These are phyloP conservation scores for Paramecium pentaurelia DNA, from an alignment of 73 alveolate species.

Conservation along the genomic window DNA sequence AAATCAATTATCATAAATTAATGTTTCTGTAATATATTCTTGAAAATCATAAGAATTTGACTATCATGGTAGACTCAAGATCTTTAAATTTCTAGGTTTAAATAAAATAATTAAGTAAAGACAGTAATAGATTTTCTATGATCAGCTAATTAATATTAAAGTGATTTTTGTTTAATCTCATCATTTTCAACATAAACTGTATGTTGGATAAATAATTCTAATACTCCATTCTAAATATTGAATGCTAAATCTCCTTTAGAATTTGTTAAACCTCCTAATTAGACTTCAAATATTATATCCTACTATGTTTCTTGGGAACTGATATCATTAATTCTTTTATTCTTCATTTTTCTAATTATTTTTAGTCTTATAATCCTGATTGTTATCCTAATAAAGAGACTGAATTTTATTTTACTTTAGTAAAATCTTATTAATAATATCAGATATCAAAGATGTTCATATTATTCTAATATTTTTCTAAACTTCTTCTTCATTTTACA, in stretches of 20 bases:
- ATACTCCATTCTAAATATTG: neutral
- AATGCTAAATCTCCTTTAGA: constrained; percentile 25
- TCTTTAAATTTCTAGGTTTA: neutral
- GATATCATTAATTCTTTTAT: constrained; percentile 28
- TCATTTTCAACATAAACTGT: neutral
- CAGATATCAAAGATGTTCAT: neutral
- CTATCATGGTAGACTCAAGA: neutral
- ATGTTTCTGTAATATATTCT: neutral
- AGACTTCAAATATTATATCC: neutral
- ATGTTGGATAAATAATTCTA: neutral
- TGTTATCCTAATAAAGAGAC: neutral
- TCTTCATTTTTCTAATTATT: constrained; percentile 33
- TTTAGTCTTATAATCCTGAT: neutral
- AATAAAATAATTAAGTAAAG: neutral
- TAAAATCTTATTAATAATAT: constrained; percentile 1
- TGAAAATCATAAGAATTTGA: constrained; percentile 17
- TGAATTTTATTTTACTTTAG: neutral
- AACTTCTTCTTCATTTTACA: constrained; percentile 35
- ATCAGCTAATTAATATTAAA: neutral
- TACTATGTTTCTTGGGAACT: neutral
- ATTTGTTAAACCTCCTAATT: neutral
- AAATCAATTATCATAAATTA: neutral
- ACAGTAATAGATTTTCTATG: neutral
- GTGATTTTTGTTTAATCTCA: neutral
- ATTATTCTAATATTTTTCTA: neutral